These are phyloP conservation scores for Calonectria pteridis DNA, from an alignment of 2,329 filamentous ascomycete species.

Conservation along the genomic window DNA sequence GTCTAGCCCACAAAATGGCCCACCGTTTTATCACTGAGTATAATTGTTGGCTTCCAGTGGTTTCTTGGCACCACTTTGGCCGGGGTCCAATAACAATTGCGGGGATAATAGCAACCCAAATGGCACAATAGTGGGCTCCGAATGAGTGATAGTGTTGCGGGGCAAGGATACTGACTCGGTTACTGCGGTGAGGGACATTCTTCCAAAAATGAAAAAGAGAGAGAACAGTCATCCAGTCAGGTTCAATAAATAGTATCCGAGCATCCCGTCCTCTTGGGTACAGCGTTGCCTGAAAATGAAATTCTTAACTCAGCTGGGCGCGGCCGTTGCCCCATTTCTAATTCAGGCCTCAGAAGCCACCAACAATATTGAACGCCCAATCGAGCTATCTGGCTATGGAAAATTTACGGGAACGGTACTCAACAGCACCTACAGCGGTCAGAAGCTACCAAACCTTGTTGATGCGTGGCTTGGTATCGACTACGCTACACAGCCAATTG, in stretches of 20 bases:
- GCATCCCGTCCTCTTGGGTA: neutral
- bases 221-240: neutral
- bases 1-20: neutral
- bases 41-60: neutral
- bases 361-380: conserved; percentile 16
- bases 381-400: conserved; percentile 36
- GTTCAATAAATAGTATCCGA: neutral
- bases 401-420: conserved; percentile 36
- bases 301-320: conserved; percentile 24
- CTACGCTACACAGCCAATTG: conserved; percentile 57
- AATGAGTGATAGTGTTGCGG: neutral
- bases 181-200: neutral
- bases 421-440: conserved; percentile 32
- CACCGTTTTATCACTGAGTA: neutral
- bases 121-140: conserved; percentile 20
- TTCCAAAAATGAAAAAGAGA: neutral
- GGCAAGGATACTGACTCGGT: neutral
- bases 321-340: conserved; percentile 30
- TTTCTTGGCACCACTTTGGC: neutral
- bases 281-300: conserved; percentile 27
- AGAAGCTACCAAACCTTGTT: conserved; percentile 42
- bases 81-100: neutral
- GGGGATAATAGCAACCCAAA: conserved; percentile 1
- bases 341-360: conserved; percentile 7
- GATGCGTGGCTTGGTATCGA: conserved; percentile 63